Base-by-base conservation (phyloP, 202 grass and related monocot genomes). In the Eragrostis tef region DNA sequence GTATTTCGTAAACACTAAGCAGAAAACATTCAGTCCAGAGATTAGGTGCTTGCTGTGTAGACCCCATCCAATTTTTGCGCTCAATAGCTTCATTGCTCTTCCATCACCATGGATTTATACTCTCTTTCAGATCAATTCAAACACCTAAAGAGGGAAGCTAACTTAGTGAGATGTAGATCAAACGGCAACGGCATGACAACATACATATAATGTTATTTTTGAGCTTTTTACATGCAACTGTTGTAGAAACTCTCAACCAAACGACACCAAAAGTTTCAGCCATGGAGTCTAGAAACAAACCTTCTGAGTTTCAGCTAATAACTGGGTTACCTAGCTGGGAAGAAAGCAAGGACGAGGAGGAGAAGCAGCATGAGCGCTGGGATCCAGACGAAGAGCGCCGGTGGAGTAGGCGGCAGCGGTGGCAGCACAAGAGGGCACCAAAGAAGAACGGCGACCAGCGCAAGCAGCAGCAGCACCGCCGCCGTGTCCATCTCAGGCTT, bases 341-440 rank as follows among this genome's bases (percentile, higher is more conserved):
- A 77, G 49, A 85, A 78, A 4, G 78, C 72, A 27, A 89, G 57
- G 66, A 42, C 64, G 9, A 89, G 22, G 17, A 89, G 78, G 2
- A 81, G 65, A 15, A 89, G 58, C n/a, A 89, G 78, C 87, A 89
- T 89, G 72, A 89, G 83, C 41, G 73, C 58, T 21, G 87, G 87
- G 17, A 89, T 85, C 87, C 83, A 89, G 66, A 89, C 2, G 83
- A 86, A 89, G 41, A 89, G 71, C 11, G 78, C 78, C 29, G 87
- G 87, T 14, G 87, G 82, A 60, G 83, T 85, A n/a, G 87, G 87
- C 42, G 82, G 87, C 57, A 89, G 78, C 16, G 87, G 72, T 1
- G 87, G 87, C 67, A 89, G 77, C 47, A 85, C 59, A 36, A 89
- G 87, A 48, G 87, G 87, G 72, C 64, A 82, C 72, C 66, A 85